Evolutionary conservation across 371 early-diverging fungal genomes (phyloP), one percentile per base, ranked within the genome.

Genomic region (Massospora cicadina): DNA sequence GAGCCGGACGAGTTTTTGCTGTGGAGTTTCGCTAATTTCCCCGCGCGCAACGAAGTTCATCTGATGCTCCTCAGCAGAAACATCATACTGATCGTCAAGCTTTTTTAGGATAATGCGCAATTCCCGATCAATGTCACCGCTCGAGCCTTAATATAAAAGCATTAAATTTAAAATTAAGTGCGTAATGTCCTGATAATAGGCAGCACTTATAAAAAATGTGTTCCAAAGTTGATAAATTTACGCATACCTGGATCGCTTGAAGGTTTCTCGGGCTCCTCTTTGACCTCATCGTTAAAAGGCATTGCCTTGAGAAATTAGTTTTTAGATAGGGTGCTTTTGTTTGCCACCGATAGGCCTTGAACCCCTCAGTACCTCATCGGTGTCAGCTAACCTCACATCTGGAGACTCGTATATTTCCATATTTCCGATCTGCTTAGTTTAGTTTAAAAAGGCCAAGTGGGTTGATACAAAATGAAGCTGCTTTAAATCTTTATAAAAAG

Each of bases 11-110:
- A 57, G n/a, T 57, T 57, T 57, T n/a, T 57, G 58, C 28, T 57
- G 25, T 57, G 58, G 58, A 7, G 58, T 57, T 57, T 57, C 58
- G 7, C 26, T 25, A 13, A 25, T 57, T n/a, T 27, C 58, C 26
- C 26, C 58, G 26, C 17, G 28, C 13, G 58, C 7, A 3, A 23
- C 58, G n/a, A n/a, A n/a, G 28, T 57, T 57, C 13, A 23, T 3
- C 26, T 23, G 26, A 57, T 26, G 17, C 28, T 25, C 12, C 3
- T 23, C 58, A 57, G 10, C 28, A 23, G 28, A 57, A 12, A n/a
- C 26, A 27, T 57, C 28, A 57, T 57, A 23, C 58, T 25, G 58
- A 57, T 57, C 58, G 17, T 54, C 54, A 26, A 57, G 28, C 58
- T n/a, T 57, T 57, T 57, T 27, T 12, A 57, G 28, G 26, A 43